A percentile compares a stretch with the other conserved stretches of the same genome.
Conservation (phyloP, 176 grass and related monocot species). For the Musa acuminata region DNA sequence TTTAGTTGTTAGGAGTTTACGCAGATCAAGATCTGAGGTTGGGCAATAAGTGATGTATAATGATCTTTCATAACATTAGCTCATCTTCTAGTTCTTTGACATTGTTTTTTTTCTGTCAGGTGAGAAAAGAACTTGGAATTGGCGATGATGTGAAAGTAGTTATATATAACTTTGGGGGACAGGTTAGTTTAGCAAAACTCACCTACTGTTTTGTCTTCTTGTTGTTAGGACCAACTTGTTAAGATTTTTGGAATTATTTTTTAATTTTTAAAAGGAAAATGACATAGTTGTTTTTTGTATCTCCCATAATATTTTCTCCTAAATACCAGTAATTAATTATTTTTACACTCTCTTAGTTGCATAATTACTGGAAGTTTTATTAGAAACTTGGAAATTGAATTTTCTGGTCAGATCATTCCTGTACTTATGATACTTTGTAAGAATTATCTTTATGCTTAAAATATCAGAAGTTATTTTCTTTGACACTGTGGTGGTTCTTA, state of each 20-base stretch:
- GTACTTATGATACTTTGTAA: neutral
- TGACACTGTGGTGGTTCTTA: neutral
- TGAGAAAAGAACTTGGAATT: slow-evolving; percentile 85
- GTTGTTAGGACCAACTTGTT: neutral
- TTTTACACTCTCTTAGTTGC: neutral
- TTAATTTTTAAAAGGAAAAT: neutral
- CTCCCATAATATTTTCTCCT: neutral
- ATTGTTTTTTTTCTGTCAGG: slow-evolving; percentile 32
- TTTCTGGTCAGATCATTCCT: neutral
- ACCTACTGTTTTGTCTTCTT: neutral
- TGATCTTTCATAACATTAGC: slow-evolving; percentile 6
- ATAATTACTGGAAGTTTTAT: neutral
- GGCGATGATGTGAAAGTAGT: slow-evolving; percentile 74
- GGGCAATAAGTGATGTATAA: neutral
- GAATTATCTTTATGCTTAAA: neutral
- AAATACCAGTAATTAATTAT: neutral
- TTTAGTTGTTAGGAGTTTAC: slow-evolving; percentile 70
- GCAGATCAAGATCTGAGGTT: slow-evolving; percentile 79
- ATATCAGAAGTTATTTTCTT: neutral
- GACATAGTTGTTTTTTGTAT: neutral
- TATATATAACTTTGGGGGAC: slow-evolving; percentile 97
- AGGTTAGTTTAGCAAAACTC: slow-evolving; percentile 31
- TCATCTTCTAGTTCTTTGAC: slow-evolving; percentile 8
- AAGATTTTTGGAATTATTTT: neutral
- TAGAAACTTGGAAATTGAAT: neutral